A percentile compares a stretch with the other conserved stretches of the same genome.
phyloP scores from a whole-genome alignment of 192 early-diverging fungal species.

The Spinellus fusiger region DNA sequence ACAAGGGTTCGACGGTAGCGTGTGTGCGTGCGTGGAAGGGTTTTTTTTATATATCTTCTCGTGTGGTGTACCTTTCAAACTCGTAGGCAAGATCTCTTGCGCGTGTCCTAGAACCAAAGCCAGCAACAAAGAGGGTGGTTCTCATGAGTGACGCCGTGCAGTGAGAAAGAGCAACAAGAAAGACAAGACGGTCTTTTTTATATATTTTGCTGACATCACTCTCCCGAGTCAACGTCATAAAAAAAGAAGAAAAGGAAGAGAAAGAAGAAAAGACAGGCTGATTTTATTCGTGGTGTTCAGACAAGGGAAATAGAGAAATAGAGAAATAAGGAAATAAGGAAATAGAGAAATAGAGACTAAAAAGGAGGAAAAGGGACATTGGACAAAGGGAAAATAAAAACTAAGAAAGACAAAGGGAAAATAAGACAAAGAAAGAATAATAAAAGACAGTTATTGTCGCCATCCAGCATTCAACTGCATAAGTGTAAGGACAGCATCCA shows the following conservation, averaged over 20 bases:
- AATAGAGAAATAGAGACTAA: no score
- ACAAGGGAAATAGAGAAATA: background rate
- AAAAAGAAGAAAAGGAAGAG: background rate
- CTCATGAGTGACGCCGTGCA: background rate
- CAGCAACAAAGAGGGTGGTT: constrained; percentile 77
- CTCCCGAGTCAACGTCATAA: background rate
- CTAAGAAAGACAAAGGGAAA: background rate
- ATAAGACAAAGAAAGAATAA: background rate
- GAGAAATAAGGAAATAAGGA: no score
- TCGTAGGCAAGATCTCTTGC: constrained; percentile 93
- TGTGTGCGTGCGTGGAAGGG: background rate
- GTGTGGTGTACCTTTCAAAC: constrained; percentile 78
- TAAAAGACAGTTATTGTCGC: constrained; percentile 32
- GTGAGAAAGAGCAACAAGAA: background rate
- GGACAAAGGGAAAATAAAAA: no score
- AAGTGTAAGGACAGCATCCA: constrained; percentile 42
- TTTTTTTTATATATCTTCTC: background rate
- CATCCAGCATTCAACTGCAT: constrained; percentile 44
- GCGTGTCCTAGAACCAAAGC: constrained; percentile 70
- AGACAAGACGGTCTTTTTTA: background rate
- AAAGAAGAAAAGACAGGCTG: background rate
- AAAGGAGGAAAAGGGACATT: no score
- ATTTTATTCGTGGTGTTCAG: background rate
- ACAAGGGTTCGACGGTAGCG: constrained; percentile 1
- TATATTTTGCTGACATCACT: background rate